Base-by-base conservation (phyloP, 1,139 yeast species). In the Nakaseomyces bracarensis region DNA sequence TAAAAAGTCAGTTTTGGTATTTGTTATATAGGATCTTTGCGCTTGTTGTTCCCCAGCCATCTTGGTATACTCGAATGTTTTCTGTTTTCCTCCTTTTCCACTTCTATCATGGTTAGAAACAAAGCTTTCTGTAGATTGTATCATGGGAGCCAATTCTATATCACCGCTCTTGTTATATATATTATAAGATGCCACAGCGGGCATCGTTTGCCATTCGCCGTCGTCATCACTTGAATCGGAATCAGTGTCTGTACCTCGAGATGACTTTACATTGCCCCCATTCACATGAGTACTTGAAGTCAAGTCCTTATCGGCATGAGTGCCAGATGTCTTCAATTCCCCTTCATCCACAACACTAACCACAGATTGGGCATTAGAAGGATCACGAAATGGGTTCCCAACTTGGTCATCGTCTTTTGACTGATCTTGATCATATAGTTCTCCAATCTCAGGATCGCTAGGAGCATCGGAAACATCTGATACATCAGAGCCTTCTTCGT, bases 11-110 rank as follows among this genome's bases (percentile, higher is more conserved):
- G 96, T 89, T 53, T 80, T 77, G 49, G 76, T 77, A 61, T 91
- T 91, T 44, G 89, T 74, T 44, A 74, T 77, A 16, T 78, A 70
- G 49, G 83, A 84, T 49, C 79, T 77, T 20, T 80, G 82, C 27
- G 93, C 94, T 58, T 91, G 97, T 46, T 76, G 82, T 53, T 87
- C 95, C 2, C 82, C 83, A 33, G 89, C 87, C 10, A 93, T 82
- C 53, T 94, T 79, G 1, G 98, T 91, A 57, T 93, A 91, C 0
- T 95, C 96, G 43, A 70, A 66, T 46, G 54, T 62, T 1, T 66
- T 63, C 2, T 64, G 66, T 20, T 57, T 50, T 25, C 51, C 46
- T 20, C 48, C 50, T 10, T 43, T 45, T 5, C 35, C n/a, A n/a
- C n/a, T n/a, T n/a, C n/a, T n/a, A n/a, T n/a, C n/a, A n/a, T n/a